Evolutionary conservation across 2,329 filamentous ascomycete species (phyloP).

Genomic region (Pyricularia pennisetigena): DNA sequence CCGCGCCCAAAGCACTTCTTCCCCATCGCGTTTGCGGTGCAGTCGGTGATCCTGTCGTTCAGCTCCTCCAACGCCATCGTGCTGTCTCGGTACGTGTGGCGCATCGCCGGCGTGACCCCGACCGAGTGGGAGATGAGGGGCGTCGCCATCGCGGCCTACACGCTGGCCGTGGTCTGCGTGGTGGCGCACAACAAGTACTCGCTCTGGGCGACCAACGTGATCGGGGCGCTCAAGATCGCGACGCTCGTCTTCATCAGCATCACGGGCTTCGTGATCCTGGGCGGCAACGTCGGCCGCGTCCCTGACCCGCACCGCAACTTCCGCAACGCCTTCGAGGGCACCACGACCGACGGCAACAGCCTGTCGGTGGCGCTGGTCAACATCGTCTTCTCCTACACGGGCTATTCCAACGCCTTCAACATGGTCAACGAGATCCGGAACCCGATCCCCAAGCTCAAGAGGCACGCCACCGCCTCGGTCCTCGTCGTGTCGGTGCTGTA

Average conservation of each 20-base stretch:
- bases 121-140: constrained; percentile 58
- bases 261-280: constrained; percentile 49
- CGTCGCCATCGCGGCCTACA: constrained; percentile 55
- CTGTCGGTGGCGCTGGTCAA: constrained; percentile 51
- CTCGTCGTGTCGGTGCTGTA: constrained; percentile 42
- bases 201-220: constrained; percentile 39
- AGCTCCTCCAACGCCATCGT: constrained; percentile 58
- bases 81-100: constrained; percentile 52
- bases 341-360: constrained; percentile 27
- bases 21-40: constrained; percentile 53
- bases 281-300: constrained; percentile 38
- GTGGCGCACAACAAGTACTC: constrained; percentile 43
- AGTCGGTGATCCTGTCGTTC: constrained; percentile 54
- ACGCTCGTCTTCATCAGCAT: constrained; percentile 48
- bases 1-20: constrained; percentile 55
- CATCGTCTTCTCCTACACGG: constrained; percentile 47
- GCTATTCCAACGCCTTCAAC: constrained; percentile 50
- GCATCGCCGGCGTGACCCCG: constrained; percentile 37
- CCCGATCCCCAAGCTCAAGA: constrained; percentile 44
- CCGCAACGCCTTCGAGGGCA: constrained; percentile 40
- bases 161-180: constrained; percentile 41
- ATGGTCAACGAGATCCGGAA: constrained; percentile 52
- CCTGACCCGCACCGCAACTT: constrained; percentile 44
- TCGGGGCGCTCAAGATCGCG: constrained; percentile 46
- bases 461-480: constrained; percentile 37